These are phyloP conservation scores for Symbiotaphrina buchneri DNA, from an alignment of 495 filamentous ascomycete genomes.

Conservation along the genomic window DNA sequence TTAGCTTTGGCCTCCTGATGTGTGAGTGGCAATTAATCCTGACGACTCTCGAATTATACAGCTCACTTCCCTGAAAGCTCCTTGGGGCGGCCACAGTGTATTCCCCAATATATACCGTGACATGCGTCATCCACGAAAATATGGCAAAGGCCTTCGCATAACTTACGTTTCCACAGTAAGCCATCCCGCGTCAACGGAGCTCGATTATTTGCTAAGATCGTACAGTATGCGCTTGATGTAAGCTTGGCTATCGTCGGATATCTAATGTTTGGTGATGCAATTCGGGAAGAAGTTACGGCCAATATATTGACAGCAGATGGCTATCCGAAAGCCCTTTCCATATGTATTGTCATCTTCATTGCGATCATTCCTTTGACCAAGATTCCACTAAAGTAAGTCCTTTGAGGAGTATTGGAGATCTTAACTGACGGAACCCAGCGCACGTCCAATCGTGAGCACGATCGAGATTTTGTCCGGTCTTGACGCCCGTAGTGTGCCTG, in stretches of 20 bases:
- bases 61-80: conserved; percentile 20
- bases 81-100: conserved; percentile 88
- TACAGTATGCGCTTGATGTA: conserved; percentile 54
- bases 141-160: conserved; percentile 46
- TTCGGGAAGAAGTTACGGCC: conserved; percentile 73
- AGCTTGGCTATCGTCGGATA: conserved; percentile 62
- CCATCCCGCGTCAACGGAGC: neutral
- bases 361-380: conserved; percentile 90
- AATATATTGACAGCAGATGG: conserved; percentile 54
- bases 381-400: conserved; percentile 60
- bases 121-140: conserved; percentile 88
- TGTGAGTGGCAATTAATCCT: conserved; percentile 18
- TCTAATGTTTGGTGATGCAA: conserved; percentile 79
- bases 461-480: conserved; percentile 62
- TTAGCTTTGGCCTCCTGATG: conserved; percentile 90
- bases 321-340: conserved; percentile 52
- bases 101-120: conserved; percentile 96
- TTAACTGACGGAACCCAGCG: conserved; percentile 18
- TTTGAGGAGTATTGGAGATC: neutral
- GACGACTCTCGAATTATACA: neutral
- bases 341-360: conserved; percentile 66
- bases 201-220: neutral
- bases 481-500: conserved; percentile 26
- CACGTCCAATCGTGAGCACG: conserved; percentile 69
- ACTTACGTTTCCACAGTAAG: conserved; percentile 83